Base-by-base conservation (phyloP, 2,329 filamentous ascomycete genomes). In the Chaetomiaceae sp. region DNA sequence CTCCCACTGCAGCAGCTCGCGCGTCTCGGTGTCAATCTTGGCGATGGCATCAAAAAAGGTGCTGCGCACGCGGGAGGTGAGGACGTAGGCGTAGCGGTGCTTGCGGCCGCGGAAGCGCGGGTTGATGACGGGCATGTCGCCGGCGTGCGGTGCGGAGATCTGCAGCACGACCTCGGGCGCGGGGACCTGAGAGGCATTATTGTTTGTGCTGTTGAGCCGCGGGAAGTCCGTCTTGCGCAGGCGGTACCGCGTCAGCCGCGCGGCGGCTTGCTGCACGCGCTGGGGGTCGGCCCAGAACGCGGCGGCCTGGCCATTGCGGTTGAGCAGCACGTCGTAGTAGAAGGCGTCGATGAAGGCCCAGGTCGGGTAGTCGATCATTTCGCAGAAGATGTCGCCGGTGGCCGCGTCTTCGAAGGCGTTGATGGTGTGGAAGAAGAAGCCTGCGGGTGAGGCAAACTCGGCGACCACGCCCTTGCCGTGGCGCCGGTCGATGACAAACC, bases 341-440 rank as follows among this genome's bases (percentile, higher is more conserved):
- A 88, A 77, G 7, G 68, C 68, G 22, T 79, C 72, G 30, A 93
- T 67, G 14, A 89, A 70, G 47, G 87, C 80, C 0, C 76, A 65
- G 42, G 77, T 83, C 0, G 78, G 71, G 58, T 84, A 89, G 42
- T 76, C 68, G 24, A 81, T 65, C 1, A 84, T 61, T 50, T 94
- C 88, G 45, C 83, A 79, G 24, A 81, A 56, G 47, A 10, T 58
- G 47, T 2, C 59, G 0, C 60, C 56, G 1, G 70, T 66, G 0
- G 57, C n/a, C n/a, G n/a, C 53, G 52, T 86, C 76, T 57, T 91
- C 85, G 61, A 82, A 93, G 0, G 86, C 78, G 55, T 94, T 94
- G 60, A 88, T 70, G 0, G 78, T 79, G 65, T 95, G 88, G 63
- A 94, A 94, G 64, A 80, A 83, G 69, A 90, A 94, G 38, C 81